Evolutionary conservation across 768 basidiomycete species (phyloP).

Genomic region (Macrolepiota dolichaula): DNA sequence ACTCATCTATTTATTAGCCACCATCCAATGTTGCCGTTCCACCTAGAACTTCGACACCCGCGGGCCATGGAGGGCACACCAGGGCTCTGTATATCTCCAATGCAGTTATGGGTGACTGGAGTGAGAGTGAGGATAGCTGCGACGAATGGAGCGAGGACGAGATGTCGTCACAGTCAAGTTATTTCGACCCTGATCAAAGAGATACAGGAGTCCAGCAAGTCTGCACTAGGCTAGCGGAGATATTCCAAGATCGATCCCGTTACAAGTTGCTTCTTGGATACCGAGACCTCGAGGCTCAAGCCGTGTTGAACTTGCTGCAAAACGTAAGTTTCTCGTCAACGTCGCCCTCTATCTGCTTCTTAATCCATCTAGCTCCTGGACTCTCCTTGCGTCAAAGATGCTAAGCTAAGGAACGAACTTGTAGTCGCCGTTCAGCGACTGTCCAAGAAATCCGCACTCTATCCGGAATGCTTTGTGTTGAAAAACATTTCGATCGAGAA

Average conservation of each 20-base stretch:
- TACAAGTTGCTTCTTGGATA: constrained; percentile 18
- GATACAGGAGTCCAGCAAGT: constrained; percentile 12
- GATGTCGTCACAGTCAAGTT: not conserved
- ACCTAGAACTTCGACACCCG: not conserved
- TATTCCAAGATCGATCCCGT: constrained; percentile 16
- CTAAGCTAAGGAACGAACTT: constrained; percentile 6
- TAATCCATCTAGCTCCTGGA: not conserved
- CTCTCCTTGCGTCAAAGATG: not conserved
- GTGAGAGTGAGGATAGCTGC: not conserved
- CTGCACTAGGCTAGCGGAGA: constrained; percentile 11
- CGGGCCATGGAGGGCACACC: not conserved
- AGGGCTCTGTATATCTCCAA: not conserved
- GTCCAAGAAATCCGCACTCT: constrained; percentile 6
- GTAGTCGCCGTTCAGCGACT: constrained; percentile 11
- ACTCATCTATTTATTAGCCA: not conserved
- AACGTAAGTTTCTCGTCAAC: constrained; percentile 14
- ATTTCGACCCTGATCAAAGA: not conserved
- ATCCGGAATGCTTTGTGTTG: constrained; percentile 9
- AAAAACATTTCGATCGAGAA: constrained; percentile 10
- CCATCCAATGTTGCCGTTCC: not conserved
- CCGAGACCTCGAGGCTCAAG: constrained; percentile 15
- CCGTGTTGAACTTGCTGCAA: constrained; percentile 23
- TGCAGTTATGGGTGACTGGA: not conserved
- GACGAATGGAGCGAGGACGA: not conserved
- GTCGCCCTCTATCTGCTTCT: not conserved